A percentile compares a stretch with the other conserved stretches of the same genome.
Conservation (phyloP, 306 rosid species). For the Prunus persica region DNA sequence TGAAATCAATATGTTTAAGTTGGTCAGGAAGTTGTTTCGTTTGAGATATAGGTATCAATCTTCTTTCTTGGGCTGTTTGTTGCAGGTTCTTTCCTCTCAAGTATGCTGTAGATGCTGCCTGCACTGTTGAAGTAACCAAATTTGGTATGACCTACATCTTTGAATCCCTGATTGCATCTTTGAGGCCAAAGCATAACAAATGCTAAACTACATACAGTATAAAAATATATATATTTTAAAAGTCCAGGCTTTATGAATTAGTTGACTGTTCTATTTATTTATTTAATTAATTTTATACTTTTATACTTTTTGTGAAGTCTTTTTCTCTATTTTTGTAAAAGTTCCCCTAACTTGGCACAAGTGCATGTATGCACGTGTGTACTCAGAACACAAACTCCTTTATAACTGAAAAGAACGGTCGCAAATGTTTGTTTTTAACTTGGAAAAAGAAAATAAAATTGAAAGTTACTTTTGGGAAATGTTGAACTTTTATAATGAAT, state of each 20-base stretch:
- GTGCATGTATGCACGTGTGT: not conserved
- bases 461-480: not conserved
- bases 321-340: not conserved
- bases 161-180: no score
- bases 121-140: conserved; percentile 43
- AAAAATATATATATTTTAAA: no score
- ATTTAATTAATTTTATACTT: not conserved
- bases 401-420: not conserved
- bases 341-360: not conserved
- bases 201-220: no score
- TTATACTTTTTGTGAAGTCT: not conserved
- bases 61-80: conserved; percentile 1
- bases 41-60: conserved; percentile 10
- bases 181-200: no score
- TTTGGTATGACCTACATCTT: no score
- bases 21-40: not conserved
- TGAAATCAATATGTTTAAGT: not conserved
- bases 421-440: not conserved
- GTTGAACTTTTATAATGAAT: not conserved
- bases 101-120: conserved; percentile 88
- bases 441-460: not conserved
- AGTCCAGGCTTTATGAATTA: no score
- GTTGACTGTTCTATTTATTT: no score
- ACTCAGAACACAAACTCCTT: not conserved
- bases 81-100: conserved; percentile 74